Evolutionary conservation across 2,329 filamentous ascomycete species (phyloP).

Genomic region (Colletotrichum neosansevieriae): DNA sequence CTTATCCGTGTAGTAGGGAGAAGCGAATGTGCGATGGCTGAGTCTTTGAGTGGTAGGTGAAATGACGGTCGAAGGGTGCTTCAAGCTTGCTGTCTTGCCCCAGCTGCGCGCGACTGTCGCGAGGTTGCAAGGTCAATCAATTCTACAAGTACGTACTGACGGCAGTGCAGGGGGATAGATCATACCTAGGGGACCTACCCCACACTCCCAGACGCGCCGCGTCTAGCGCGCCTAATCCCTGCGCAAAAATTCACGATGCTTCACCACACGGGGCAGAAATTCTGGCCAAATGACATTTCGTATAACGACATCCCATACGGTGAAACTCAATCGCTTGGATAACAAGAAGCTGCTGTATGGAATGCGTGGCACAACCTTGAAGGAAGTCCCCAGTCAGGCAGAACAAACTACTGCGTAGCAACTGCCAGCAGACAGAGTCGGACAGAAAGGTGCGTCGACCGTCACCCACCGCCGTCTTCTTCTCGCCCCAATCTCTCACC

Average conservation of each 20-base stretch:
- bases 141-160: slow-evolving; percentile 36
- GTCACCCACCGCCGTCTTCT: slow-evolving; percentile 19
- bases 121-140: slow-evolving; percentile 36
- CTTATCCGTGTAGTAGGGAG: neutral
- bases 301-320: slow-evolving; percentile 26
- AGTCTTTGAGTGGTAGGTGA: neutral
- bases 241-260: slow-evolving; percentile 33
- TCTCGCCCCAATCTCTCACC: slow-evolving; percentile 14
- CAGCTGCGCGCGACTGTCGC: slow-evolving; percentile 17
- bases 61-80: neutral
- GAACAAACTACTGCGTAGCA: neutral
- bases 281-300: slow-evolving; percentile 4
- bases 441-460: slow-evolving; percentile 12
- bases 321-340: neutral
- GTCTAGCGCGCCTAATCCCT: slow-evolving; percentile 38
- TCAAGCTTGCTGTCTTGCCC: neutral
- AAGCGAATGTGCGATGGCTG: neutral
- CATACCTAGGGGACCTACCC: slow-evolving; percentile 13
- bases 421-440: slow-evolving; percentile 11
- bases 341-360: neutral
- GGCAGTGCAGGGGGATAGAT: slow-evolving; percentile 25
- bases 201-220: slow-evolving; percentile 36
- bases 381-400: neutral
- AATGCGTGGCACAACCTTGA: slow-evolving; percentile 8
- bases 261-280: slow-evolving; percentile 29